Evolutionary conservation across 495 filamentous ascomycete species (phyloP), one percentile per base, ranked within the genome.

Genomic region (Tuber melanosporum): DNA sequence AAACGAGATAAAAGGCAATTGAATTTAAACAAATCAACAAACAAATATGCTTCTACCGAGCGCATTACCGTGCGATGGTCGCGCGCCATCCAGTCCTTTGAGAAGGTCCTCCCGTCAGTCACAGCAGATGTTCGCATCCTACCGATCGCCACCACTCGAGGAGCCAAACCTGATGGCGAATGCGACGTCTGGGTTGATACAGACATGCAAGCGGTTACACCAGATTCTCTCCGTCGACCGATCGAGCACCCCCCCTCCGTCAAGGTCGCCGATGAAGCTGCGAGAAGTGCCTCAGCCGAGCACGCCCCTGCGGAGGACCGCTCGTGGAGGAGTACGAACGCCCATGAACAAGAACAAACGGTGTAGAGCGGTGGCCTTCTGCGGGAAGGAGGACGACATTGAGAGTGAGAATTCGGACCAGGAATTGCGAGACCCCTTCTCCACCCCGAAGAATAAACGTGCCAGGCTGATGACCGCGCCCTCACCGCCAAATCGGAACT

Each of bases 321-420:
- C 47, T 41, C 70, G 74, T 17, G 42, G n/a, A 32, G 41, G 39
- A 12, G 41, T 43, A 17, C 73, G 71, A 62, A 82, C 77, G n/a
- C 72, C 80, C 69, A 73, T 70, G 45, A 75, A 71, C 39, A 74
- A 44, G 44, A 82, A 83, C 66, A 83, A 82, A 52, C 77, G 82
- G 62, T 78, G 76, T 12, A 76, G 78, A 70, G 76, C 79, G 26
- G 79, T 73, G 17, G 80, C 80, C 26, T 82, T 82, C 47, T 49
- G 74, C n/a, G 76, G 66, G 47, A 43, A 75, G 19, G 66, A 71
- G 1, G 71, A 75, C 44, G 79, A 75, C 9, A 71, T 74, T 20
- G 79, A 82, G 76, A 83, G 75, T n/a, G 80, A 83, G 32, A 76
- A 83, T 81, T 83, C 79, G n/a, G 79, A 81, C 49, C 82, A 77